Base-by-base conservation (phyloP, 306 rosid genomes). In the Cajanus cajan region DNA sequence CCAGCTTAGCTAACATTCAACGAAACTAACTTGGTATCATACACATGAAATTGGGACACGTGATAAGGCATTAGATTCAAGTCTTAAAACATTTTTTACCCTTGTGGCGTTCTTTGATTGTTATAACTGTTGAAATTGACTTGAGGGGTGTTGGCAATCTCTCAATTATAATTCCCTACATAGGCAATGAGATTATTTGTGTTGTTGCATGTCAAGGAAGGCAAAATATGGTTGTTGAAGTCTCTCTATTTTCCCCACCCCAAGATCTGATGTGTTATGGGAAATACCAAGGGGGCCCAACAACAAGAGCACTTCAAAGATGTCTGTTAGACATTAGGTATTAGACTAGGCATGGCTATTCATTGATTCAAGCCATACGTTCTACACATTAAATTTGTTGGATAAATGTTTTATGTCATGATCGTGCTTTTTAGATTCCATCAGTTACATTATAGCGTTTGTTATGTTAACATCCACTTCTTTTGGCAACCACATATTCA, bases 1-100 rank as follows among this genome's bases (percentile, higher is more conserved):
- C 37, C 64, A 68, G 64, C 85, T 73, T 71, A 86, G 90, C 92
- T 88, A 85, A 87, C 87, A 25, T 48, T 69, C 80, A 43, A 83
- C 31, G 73, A 47, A 39, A 80, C 91, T 89, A 86, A 87, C 90
- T 71, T 48, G 91, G 82, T 77, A 70, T 71, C 36, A 68, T 72
- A 54, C 80, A 44, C 54, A 10, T 45, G 51, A 70, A 41, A 66
- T 8, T 50, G 73, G 33, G 74, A 43, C 79, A 37, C 15, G 39
- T 45, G 72, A 76, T 34, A n/a, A 77, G 73, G 74, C 78, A 83
- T 75, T 80, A 48, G 80, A 77, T 73, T 82, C 18, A 76, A 66
- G 44, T 39, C 71, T 71, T 66, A 3, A n/a, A 78, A 18, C 68
- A 31, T 12, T 73, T 62, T 70, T 52, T 18, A 36, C 77, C 61